These are phyloP conservation scores for Pelargonium fulgidum DNA, from an alignment of 441 rosid species.

Conservation along the genomic window DNA sequence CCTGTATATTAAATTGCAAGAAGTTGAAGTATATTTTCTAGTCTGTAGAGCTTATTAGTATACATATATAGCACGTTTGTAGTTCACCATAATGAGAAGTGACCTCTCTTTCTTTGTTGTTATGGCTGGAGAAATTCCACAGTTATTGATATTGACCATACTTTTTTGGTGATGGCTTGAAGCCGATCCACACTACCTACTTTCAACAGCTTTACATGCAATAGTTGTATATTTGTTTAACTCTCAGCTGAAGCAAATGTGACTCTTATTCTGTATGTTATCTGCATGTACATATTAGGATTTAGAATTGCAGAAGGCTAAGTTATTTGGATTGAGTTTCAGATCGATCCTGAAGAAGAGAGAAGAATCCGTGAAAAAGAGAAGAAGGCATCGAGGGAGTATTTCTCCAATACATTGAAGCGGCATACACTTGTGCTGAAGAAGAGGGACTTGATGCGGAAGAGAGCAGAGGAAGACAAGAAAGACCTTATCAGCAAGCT, in stretches of 20 bases:
- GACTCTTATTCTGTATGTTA: not conserved
- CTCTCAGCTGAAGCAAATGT: not conserved
- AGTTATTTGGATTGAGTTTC: constrained; percentile 15
- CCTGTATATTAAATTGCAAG: not conserved
- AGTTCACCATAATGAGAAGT: not conserved
- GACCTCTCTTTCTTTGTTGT: not conserved
- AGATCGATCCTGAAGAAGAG: constrained; percentile 93
- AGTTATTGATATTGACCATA: not conserved
- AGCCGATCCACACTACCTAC: not conserved
- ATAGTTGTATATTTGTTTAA: not conserved
- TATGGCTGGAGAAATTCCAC: not conserved
- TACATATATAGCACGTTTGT: not conserved
- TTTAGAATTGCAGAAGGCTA: not conserved
- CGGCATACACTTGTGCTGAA: constrained; percentile 75
- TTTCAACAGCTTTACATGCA: not conserved
- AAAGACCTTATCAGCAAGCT: constrained; percentile 51
- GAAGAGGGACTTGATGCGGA: constrained; percentile 88
- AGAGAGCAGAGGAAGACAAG: constrained; percentile 76
- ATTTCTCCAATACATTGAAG: constrained; percentile 53
- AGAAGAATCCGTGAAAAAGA: constrained; percentile 69
- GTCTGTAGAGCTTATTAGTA: not conserved
- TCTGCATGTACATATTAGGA: not conserved
- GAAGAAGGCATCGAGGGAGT: constrained; percentile 74
- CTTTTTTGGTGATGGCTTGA: not conserved
- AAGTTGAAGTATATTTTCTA: not conserved